phyloP scores from a whole-genome alignment of 208 protist species.

The Leptomonas pyrrhocoris region DNA sequence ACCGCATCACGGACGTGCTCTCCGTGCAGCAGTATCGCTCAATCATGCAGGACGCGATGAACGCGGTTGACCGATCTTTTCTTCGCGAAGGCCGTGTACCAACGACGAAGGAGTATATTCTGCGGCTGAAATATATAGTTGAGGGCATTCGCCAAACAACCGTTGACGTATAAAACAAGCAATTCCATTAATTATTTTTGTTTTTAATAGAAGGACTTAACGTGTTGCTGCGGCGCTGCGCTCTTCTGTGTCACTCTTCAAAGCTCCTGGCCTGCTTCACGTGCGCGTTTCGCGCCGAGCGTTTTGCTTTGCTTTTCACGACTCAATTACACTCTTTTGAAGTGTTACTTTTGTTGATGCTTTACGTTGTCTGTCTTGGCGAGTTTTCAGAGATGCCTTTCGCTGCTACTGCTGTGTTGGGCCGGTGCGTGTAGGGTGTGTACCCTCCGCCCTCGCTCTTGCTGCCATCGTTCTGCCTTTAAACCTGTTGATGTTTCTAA shows the following conservation, averaged over 20 bases:
- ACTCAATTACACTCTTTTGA: too few species aligned
- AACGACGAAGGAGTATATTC: constrained; percentile 68
- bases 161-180: constrained; percentile 19
- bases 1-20: constrained; percentile 38
- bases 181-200: neutral
- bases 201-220: neutral
- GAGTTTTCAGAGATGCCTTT: too few species aligned
- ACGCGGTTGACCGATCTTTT: constrained; percentile 79
- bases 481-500: too few species aligned
- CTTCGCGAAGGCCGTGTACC: constrained; percentile 73
- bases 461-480: too few species aligned
- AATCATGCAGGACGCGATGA: constrained; percentile 80
- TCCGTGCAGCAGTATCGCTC: constrained; percentile 81
- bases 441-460: too few species aligned
- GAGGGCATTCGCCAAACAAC: constrained; percentile 75
- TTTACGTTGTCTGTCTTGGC: too few species aligned
- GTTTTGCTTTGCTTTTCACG: too few species aligned
- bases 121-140: constrained; percentile 61
- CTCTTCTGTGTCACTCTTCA: neutral
- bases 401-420: too few species aligned
- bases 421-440: too few species aligned
- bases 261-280: neutral
- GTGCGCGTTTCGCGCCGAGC: too few species aligned
- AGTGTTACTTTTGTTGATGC: too few species aligned
- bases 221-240: neutral